A percentile compares a stretch with the other conserved stretches of the same genome.
These are phyloP conservation scores for Pseudopithomyces maydicus DNA, from an alignment of 2,329 filamentous ascomycete species.

Conservation along the genomic window DNA sequence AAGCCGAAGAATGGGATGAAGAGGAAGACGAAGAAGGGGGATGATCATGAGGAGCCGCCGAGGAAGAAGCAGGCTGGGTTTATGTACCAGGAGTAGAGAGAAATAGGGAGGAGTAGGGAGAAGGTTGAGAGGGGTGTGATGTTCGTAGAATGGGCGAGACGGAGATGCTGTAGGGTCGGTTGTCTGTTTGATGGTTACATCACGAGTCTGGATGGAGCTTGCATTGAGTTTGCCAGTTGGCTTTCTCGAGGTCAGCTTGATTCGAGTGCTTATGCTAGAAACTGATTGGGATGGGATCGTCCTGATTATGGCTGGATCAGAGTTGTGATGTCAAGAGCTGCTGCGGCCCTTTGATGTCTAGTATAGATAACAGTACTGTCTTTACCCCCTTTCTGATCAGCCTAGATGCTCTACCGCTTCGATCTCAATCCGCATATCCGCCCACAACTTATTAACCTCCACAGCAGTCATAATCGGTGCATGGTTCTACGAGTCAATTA, in stretches of 20 bases:
- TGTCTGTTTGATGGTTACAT: too few relatives aligned
- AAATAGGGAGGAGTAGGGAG: neutral
- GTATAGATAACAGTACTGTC: too few relatives aligned
- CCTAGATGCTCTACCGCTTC: conserved; percentile 29
- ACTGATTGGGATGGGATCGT: too few relatives aligned
- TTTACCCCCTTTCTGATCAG: conserved; percentile 1
- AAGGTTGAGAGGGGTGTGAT: neutral
- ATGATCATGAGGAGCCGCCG: conserved; percentile 2
- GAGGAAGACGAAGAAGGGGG: neutral
- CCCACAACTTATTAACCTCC: conserved; percentile 25
- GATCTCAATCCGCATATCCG: conserved; percentile 30
- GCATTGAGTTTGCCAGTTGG: neutral
- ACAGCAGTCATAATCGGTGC: conserved; percentile 30
- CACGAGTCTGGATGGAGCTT: neutral
- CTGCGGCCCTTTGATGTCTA: neutral
- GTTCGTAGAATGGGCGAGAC: neutral
- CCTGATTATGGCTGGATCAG: too few relatives aligned
- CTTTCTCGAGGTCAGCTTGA: too few relatives aligned
- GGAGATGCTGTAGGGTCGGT: neutral
- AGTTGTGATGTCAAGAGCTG: too few relatives aligned
- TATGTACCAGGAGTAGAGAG: neutral
- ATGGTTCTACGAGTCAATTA: conserved; percentile 15
- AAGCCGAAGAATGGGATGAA: neutral
- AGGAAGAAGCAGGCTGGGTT: neutral
- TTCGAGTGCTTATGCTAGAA: too few relatives aligned